phyloP scores from a whole-genome alignment of 495 filamentous ascomycete genomes.

The Xylaria grammica region DNA sequence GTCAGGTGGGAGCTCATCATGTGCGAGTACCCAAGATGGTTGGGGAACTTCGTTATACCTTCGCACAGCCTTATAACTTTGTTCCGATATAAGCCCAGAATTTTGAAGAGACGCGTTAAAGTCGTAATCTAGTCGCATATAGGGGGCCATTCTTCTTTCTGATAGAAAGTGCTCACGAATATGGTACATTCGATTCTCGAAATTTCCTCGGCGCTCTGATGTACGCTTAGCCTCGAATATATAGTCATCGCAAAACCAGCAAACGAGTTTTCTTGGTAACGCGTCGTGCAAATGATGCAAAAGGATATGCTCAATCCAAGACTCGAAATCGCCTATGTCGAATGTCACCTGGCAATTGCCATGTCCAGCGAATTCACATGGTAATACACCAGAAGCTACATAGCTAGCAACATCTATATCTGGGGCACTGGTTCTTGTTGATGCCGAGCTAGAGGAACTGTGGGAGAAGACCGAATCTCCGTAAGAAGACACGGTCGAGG shows the following conservation, averaged over 20 bases:
- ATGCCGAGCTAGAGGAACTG: neutral
- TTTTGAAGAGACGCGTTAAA: conserved; percentile 39
- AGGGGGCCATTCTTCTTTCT: conserved; percentile 14
- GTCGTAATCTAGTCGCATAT: conserved; percentile 49
- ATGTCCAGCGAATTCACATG: conserved; percentile 48
- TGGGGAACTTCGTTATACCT: conserved; percentile 32
- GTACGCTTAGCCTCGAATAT: conserved; percentile 28
- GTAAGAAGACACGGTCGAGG: no score
- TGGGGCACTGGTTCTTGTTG: neutral
- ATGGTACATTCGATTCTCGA: conserved; percentile 50
- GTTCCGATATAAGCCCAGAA: conserved; percentile 26
- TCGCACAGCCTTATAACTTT: conserved; percentile 16
- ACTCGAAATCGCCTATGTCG: conserved; percentile 34
- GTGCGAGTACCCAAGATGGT: conserved; percentile 8
- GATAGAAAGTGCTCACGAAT: conserved; percentile 44
- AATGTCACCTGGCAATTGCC: conserved; percentile 39
- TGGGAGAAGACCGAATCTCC: neutral
- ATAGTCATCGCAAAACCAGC: conserved; percentile 54
- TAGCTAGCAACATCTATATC: neutral
- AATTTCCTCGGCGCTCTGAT: conserved; percentile 29
- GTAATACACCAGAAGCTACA: conserved; percentile 24
- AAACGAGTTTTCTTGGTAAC: conserved; percentile 45
- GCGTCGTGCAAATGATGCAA: conserved; percentile 33
- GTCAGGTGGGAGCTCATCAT: conserved; percentile 13
- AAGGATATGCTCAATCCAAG: conserved; percentile 52